These are phyloP conservation scores for Selenicereus undatus DNA, from an alignment of 148 eudicot genomes.

Conservation along the genomic window DNA sequence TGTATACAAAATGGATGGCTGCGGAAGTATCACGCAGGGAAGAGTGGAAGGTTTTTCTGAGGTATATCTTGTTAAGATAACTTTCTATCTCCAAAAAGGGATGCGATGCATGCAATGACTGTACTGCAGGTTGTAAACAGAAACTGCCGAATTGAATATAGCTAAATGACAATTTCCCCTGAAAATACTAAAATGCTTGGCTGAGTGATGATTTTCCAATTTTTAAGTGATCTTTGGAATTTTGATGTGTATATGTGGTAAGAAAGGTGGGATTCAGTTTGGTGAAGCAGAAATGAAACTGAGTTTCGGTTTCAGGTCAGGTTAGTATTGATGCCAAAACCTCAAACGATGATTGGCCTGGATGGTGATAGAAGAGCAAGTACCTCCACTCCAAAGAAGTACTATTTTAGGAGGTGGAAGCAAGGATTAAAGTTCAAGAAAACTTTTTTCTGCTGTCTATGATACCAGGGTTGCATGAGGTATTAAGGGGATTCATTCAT, in stretches of 20 bases:
- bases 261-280: not conserved
- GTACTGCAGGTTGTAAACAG: not conserved
- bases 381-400: too few species aligned
- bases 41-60: conserved; percentile 64
- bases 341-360: too few species aligned
- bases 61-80: conserved; percentile 36
- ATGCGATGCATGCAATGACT: conserved; percentile 9
- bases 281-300: not conserved
- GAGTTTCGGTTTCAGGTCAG: too few species aligned
- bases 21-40: conserved; percentile 50
- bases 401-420: too few species aligned
- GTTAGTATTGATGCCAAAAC: too few species aligned
- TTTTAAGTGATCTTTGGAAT: not conserved
- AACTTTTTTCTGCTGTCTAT: too few species aligned
- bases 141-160: not conserved
- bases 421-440: too few species aligned
- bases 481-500: too few species aligned
- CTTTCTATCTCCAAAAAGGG: not conserved
- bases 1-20: conserved; percentile 29
- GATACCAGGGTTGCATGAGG: too few species aligned
- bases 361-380: too few species aligned
- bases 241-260: not conserved
- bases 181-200: not conserved
- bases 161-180: not conserved
- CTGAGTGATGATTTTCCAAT: not conserved